phyloP scores from a whole-genome alignment of 2,329 filamentous ascomycete species.

The Pseudogymnoascus sp. region DNA sequence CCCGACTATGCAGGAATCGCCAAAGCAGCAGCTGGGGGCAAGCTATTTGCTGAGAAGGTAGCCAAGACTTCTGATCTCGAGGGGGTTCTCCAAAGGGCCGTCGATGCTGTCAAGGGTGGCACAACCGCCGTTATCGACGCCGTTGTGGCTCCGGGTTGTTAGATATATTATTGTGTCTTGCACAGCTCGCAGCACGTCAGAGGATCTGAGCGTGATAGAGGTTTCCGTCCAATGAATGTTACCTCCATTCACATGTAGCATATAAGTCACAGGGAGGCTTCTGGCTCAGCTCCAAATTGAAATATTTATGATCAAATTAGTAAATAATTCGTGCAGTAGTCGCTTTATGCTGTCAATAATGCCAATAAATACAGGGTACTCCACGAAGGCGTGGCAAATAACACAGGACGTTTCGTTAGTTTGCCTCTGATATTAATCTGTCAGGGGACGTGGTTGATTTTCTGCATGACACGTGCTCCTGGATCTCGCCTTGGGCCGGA shows the following conservation, averaged over 20 bases:
- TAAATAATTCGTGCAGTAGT: not conserved
- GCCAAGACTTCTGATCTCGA: constrained; percentile 47
- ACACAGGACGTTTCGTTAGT: not conserved
- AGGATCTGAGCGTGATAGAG: not conserved
- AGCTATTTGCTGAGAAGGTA: constrained; percentile 52
- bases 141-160: constrained; percentile 24
- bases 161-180: not conserved
- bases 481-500: not conserved
- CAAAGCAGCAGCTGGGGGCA: constrained; percentile 53
- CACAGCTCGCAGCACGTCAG: not conserved
- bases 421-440: not conserved
- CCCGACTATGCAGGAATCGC: constrained; percentile 62
- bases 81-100: constrained; percentile 45
- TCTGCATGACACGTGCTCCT: constrained; percentile 8
- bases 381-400: not conserved
- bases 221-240: not conserved
- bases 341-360: not conserved
- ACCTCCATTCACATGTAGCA: not conserved
- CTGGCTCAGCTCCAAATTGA: not conserved
- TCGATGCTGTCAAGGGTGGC: constrained; percentile 48
- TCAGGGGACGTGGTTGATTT: constrained; percentile 5
- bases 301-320: not conserved
- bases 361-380: not conserved
- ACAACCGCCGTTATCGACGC: constrained; percentile 52
- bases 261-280: not conserved